These are phyloP conservation scores for Lentinula detonsa DNA, from an alignment of 768 basidiomycete genomes.

Conservation along the genomic window DNA sequence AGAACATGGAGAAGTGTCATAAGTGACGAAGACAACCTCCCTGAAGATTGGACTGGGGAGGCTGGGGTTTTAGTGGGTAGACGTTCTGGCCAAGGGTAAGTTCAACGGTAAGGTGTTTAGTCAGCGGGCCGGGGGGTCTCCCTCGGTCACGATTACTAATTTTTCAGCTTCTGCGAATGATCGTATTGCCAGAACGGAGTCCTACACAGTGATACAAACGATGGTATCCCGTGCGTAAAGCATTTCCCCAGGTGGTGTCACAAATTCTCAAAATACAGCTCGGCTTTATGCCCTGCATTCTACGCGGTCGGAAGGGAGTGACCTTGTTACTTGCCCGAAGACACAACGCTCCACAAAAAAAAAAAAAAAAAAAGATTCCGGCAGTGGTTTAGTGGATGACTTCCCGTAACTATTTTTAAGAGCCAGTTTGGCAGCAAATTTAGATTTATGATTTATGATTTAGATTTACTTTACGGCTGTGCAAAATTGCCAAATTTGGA, in stretches of 20 bases:
- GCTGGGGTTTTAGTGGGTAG: conserved; percentile 29
- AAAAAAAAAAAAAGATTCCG: not conserved
- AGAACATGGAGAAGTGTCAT: conserved; percentile 17
- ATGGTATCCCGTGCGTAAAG: not conserved
- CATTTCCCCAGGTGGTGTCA: not conserved
- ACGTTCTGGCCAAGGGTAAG: not conserved
- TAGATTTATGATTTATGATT: no score
- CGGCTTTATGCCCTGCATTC: not conserved
- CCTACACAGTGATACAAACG: not conserved
- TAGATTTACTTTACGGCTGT: no score
- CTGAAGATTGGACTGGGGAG: conserved; percentile 13
- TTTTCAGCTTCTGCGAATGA: not conserved
- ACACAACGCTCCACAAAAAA: not conserved
- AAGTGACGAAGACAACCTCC: conserved; percentile 8
- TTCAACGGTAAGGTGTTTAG: not conserved
- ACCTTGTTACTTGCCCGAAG: not conserved
- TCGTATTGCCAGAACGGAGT: not conserved
- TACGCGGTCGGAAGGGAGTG: not conserved
- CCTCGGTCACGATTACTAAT: not conserved
- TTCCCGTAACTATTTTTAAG: no score
- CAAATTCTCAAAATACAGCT: not conserved
- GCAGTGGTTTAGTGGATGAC: no score
- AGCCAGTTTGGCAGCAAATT: no score
- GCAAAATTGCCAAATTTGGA: no score
- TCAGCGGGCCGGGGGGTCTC: not conserved